Percentiles rank a stretch among this genome's conserved stretches.
Evolutionary conservation across 768 basidiomycete genomes (phyloP).

Genomic region (Auricularia sp.): DNA sequence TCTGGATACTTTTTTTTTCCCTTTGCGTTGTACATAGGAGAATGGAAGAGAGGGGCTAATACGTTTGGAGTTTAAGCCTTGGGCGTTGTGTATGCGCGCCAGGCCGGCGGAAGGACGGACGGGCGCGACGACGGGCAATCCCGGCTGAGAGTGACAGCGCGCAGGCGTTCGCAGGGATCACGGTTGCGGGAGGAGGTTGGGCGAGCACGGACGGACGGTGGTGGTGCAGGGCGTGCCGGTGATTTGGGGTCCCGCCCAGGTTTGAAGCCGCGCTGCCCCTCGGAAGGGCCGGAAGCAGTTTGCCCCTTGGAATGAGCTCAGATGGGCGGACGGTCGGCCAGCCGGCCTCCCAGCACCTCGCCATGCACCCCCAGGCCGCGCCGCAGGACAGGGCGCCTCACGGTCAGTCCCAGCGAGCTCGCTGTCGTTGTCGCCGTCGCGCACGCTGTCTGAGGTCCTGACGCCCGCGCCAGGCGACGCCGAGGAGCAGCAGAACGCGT

Average conservation of each 20-base stretch:
- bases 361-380: not conserved
- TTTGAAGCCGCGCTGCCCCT: not conserved
- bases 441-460: not conserved
- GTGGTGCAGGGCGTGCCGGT: not conserved
- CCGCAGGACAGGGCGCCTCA: not conserved
- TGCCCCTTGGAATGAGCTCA: not conserved
- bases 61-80: too few relatives aligned
- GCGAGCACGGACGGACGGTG: not conserved
- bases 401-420: not conserved
- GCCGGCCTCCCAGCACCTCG: not conserved
- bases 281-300: not conserved
- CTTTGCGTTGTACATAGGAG: too few relatives aligned
- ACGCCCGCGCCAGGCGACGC: not conserved
- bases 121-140: too few relatives aligned
- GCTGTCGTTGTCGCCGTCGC: not conserved
- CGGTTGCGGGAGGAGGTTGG: not conserved
- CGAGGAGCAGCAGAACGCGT: slow-evolving; percentile 15
- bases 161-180: too few relatives aligned
- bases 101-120: too few relatives aligned
- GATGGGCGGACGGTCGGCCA: not conserved
- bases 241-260: not conserved
- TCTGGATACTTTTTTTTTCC: too few relatives aligned
- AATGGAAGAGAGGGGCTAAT: too few relatives aligned
- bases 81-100: too few relatives aligned
- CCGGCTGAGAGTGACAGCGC: too few relatives aligned